Percentiles rank a stretch among this genome's conserved stretches.
Conservation (phyloP, 164 flowering plant genomes). For the Tetrastigma voinierianum region DNA sequence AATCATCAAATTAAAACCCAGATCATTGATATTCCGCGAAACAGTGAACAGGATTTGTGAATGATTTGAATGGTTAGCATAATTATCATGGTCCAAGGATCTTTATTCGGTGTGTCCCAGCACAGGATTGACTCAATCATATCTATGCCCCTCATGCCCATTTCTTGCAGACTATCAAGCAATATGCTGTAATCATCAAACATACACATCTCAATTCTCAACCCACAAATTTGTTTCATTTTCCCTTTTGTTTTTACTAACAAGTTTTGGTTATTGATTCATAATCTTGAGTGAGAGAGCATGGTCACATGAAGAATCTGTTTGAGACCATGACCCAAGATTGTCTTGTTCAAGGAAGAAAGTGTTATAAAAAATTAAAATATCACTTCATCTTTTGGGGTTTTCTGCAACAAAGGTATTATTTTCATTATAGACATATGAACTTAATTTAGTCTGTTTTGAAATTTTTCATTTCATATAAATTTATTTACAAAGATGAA, state of each 20-base stretch:
- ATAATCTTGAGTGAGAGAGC: conserved; percentile 8
- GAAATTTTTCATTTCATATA: not conserved
- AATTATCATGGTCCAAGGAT: conserved; percentile 24
- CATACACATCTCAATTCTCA: not conserved
- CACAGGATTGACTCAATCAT: conserved; percentile 21
- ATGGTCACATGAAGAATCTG: conserved; percentile 34
- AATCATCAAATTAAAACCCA: not conserved
- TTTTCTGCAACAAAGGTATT: not conserved
- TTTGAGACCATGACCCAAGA: conserved; percentile 24
- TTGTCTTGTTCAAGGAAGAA: conserved; percentile 13
- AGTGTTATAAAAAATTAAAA: conserved; percentile 2
- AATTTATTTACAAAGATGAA: conserved; percentile 15
- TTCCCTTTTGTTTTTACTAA: not conserved
- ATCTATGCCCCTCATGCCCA: not conserved
- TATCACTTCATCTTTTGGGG: not conserved
- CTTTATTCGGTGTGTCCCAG: conserved; percentile 19
- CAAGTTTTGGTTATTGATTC: conserved; percentile 4
- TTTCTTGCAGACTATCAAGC: not conserved
- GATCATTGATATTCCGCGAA: not conserved
- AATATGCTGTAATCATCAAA: not conserved
- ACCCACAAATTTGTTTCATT: conserved; percentile 10
- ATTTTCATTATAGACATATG: conserved; percentile 13
- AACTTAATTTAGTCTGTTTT: conserved; percentile 29
- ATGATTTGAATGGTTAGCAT: conserved; percentile 20
- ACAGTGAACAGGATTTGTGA: conserved; percentile 11